phyloP scores from a whole-genome alignment of 192 early-diverging fungal species.

The Backusella australiensis region DNA sequence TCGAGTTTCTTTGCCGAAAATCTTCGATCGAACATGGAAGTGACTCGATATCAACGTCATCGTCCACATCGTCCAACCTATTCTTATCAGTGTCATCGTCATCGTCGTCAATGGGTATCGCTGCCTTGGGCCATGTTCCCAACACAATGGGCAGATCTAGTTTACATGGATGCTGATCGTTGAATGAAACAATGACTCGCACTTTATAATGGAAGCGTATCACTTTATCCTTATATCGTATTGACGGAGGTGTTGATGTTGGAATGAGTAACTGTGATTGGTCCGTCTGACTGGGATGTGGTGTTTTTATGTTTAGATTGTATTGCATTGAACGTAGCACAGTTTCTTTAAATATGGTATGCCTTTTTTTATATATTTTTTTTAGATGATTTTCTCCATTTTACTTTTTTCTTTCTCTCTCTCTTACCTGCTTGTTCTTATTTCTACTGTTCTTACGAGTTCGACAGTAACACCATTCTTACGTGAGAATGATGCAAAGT shows the following conservation, averaged over 20 bases:
- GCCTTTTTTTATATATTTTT: neutral
- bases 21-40: neutral
- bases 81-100: conserved; percentile 1
- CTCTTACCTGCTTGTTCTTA: conserved; percentile 25
- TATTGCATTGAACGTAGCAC: conserved; percentile 11
- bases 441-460: conserved; percentile 21
- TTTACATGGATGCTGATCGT: neutral
- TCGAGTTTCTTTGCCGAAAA: neutral
- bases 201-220: conserved; percentile 32
- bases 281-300: conserved; percentile 18
- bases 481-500: conserved; percentile 15
- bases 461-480: conserved; percentile 15
- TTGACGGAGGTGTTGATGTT: conserved; percentile 31
- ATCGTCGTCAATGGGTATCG: conserved; percentile 40
- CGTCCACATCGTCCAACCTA: neutral
- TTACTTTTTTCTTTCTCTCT: neutral
- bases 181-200: conserved; percentile 8
- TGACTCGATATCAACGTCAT: conserved; percentile 15
- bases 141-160: conserved; percentile 34
- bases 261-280: conserved; percentile 24
- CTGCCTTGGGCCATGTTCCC: conserved; percentile 35
- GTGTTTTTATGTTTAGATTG: conserved; percentile 4
- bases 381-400: neutral
- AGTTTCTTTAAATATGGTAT: conserved; percentile 10
- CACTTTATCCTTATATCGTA: conserved; percentile 16